Evolutionary conservation across 768 basidiomycete species (phyloP), one percentile per base, ranked within the genome.

Genomic region (Russula sp.): DNA sequence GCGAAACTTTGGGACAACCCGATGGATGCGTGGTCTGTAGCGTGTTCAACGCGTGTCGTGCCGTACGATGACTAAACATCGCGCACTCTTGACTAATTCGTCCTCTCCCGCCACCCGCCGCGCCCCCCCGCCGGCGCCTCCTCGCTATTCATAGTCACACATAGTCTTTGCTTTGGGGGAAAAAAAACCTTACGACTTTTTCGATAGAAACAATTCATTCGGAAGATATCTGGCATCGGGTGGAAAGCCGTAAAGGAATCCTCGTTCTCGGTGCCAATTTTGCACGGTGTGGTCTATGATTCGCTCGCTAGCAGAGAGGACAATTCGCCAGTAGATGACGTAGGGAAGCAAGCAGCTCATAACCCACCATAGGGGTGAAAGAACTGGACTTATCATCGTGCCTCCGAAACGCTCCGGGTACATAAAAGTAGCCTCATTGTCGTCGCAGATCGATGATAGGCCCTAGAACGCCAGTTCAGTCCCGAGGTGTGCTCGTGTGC

Each of bases 1-100:
- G 9, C 43, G 20, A 3, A n/a, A 18, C 45, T 9, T 34, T 46
- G 38, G 61, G 53, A 39, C 14, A 14, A 20, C 25, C 32, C 42
- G 35, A 59, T 58, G 52, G 57, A 29, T 63, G 62, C 25, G 25
- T 29, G 25, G 25, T 48, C 52, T 55, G 58, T 43, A 58, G 16
- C 62, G 62, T 63, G 62, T 63, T 63, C 52, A 45, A 52, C 62
- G 62, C 62, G 62, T 63, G 62, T 63, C 51, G n/a, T 35, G 51
- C 38, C 39, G 39, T 58, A 39, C n/a, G 39, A 50, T 49, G n/a
- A 35, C 20, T n/a, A 22, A n/a, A 10, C 34, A 52, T 34, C 10
- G 49, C 56, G 50, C 55, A 29, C 57, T 48, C 35, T 49, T 55
- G 39, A 47, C 51, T 54, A 53, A 47, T 49, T 56, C 8, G n/a